Conservation (phyloP, 345 rosid species). For the Euphorbia tirucalli region DNA sequence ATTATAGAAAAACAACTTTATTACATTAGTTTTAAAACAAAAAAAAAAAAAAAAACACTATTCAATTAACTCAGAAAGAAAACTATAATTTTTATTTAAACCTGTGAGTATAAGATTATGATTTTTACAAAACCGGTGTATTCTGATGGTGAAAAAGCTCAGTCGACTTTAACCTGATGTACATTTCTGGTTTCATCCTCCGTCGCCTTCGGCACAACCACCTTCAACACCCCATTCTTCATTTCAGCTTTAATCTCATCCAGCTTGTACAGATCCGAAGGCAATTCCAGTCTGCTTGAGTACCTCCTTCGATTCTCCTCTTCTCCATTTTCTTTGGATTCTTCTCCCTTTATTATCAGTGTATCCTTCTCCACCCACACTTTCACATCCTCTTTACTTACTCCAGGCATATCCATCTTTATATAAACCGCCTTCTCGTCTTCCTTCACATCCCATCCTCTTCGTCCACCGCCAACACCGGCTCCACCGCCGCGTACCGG, state of each 20-base stretch:
- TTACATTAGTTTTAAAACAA: no score
- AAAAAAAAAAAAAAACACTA: no score
- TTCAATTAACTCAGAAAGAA: no score
- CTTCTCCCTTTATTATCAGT: slow-evolving; percentile 59
- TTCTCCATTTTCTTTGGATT: not conserved
- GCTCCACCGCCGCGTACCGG: slow-evolving; percentile 40
- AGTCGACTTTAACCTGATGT: slow-evolving; percentile 43
- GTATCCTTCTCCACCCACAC: slow-evolving; percentile 54
- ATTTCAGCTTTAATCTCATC: slow-evolving; percentile 79
- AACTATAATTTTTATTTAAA: no score
- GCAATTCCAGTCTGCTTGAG: slow-evolving; percentile 48
- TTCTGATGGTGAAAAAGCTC: not conserved
- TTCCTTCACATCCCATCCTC: slow-evolving; percentile 57
- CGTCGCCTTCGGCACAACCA: slow-evolving; percentile 63
- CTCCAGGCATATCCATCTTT: slow-evolving; percentile 57
- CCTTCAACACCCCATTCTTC: slow-evolving; percentile 81
- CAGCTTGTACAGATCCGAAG: slow-evolving; percentile 33
- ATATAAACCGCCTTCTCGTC: slow-evolving; percentile 34
- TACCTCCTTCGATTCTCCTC: slow-evolving; percentile 46
- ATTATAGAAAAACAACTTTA: no score
- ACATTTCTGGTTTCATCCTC: slow-evolving; percentile 59
- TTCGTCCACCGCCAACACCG: slow-evolving; percentile 14
- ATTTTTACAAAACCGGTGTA: no score
- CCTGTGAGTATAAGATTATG: no score
- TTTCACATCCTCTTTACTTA: slow-evolving; percentile 54